Evolutionary conservation across 108 stramenopile species (phyloP).

Genomic region (Pseudonitzschia pungens): DNA sequence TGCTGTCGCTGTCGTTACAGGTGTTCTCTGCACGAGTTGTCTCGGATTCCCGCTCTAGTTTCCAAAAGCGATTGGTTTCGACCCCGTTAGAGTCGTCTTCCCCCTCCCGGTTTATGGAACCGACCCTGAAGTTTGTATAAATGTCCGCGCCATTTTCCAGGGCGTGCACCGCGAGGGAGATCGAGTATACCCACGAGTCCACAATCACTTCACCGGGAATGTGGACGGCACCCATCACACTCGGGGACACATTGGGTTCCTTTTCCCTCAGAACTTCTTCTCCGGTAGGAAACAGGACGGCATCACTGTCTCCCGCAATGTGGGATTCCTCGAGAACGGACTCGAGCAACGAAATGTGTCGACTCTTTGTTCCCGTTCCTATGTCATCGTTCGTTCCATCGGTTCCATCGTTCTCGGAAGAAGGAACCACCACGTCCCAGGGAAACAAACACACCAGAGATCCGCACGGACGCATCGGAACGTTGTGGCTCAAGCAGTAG

Average conservation of each 20-base stretch:
- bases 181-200: constrained; percentile 82
- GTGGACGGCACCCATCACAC: constrained; percentile 61
- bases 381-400: constrained; percentile 6
- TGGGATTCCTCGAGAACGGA: constrained; percentile 61
- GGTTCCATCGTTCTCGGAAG: constrained; percentile 22
- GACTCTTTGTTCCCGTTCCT: neutral
- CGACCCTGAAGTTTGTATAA: constrained; percentile 35
- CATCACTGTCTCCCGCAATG: constrained; percentile 74
- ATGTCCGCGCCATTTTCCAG: constrained; percentile 59
- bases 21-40: too few relatives aligned
- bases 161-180: constrained; percentile 69
- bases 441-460: constrained; percentile 74
- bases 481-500: constrained; percentile 52
- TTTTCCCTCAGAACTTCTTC: constrained; percentile 31
- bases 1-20: too few relatives aligned
- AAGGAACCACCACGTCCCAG: constrained; percentile 59
- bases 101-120: constrained; percentile 34
- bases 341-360: constrained; percentile 8
- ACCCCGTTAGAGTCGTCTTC: constrained; percentile 13
- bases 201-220: constrained; percentile 82
- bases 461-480: constrained; percentile 64
- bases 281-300: constrained; percentile 35
- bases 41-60: neutral
- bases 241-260: constrained; percentile 54
- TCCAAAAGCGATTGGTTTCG: constrained; percentile 21